These are phyloP conservation scores for Zymoseptoria passerinii DNA, from an alignment of 2,329 filamentous ascomycete species.

Conservation along the genomic window DNA sequence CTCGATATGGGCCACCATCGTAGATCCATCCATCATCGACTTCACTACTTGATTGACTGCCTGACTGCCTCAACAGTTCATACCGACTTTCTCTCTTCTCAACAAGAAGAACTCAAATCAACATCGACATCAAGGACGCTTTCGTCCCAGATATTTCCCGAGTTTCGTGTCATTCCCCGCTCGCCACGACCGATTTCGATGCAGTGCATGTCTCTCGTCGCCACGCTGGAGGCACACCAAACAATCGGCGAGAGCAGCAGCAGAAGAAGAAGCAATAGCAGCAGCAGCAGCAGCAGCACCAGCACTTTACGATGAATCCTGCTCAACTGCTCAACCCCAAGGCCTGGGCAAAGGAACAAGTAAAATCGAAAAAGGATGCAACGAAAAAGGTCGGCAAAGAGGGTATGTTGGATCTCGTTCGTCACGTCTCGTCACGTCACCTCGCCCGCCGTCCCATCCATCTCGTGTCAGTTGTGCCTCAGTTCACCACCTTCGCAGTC, in stretches of 20 bases:
- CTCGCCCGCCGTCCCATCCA: too few relatives aligned
- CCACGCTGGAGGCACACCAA: not conserved
- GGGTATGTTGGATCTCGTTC: slow-evolving; percentile 21
- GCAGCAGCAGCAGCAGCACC: too few relatives aligned
- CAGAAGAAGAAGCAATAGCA: too few relatives aligned
- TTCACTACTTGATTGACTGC: too few relatives aligned
- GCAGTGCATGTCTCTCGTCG: not conserved
- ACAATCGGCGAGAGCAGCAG: not conserved
- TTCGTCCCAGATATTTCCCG: not conserved
- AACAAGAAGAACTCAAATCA: too few relatives aligned
- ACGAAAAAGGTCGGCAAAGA: slow-evolving; percentile 20
- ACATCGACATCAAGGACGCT: too few relatives aligned
- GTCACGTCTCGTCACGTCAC: too few relatives aligned
- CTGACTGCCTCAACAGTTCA: too few relatives aligned
- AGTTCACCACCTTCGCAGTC: slow-evolving; percentile 6
- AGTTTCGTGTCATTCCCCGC: too few relatives aligned
- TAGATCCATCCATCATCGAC: too few relatives aligned
- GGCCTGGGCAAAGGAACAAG: slow-evolving; percentile 29
- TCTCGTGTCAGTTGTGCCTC: slow-evolving; percentile 3
- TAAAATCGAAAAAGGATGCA: slow-evolving; percentile 14
- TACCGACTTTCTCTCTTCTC: not conserved
- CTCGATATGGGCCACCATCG: too few relatives aligned
- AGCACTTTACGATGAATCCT: slow-evolving; percentile 24
- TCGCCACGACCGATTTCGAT: not conserved
- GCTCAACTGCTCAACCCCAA: slow-evolving; percentile 32